Conservation (phyloP, 768 basidiomycete species). For the Boletus speciosus region DNA sequence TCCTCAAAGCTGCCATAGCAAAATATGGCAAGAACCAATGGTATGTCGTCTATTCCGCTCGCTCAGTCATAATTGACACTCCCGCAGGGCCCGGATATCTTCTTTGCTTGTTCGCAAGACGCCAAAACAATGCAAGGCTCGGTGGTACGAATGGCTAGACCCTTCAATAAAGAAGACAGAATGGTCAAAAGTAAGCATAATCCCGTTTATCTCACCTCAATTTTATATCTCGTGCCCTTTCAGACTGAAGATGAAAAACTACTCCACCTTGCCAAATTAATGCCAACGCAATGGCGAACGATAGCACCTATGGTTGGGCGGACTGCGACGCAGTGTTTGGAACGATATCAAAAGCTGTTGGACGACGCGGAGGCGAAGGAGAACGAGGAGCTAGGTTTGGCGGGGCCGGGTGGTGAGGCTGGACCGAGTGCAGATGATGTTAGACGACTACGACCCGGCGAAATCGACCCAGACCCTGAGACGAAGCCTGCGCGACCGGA, state of each 20-base stretch:
- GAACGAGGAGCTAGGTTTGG: constrained; percentile 88
- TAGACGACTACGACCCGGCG: constrained; percentile 84
- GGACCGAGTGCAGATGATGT: constrained; percentile 93
- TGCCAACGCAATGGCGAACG: constrained; percentile 99
- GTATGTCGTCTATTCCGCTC: constrained; percentile 32
- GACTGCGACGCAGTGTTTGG: constrained; percentile 95
- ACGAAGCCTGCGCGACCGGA: constrained; percentile 97
- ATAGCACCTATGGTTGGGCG: constrained; percentile 98
- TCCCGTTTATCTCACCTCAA: neutral
- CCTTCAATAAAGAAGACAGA: constrained; percentile 99
- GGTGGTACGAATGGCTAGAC: constrained; percentile 99
- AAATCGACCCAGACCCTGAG: constrained; percentile 98
- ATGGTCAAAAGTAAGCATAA: constrained; percentile 83
- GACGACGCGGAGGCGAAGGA: constrained; percentile 98
- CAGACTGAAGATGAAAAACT: constrained; percentile 98
- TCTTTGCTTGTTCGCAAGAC: constrained; percentile 97
- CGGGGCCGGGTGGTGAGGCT: constrained; percentile 74
- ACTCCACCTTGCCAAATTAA: constrained; percentile 93
- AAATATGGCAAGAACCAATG: constrained; percentile 98
- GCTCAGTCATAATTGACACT: neutral
- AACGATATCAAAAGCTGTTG: constrained; percentile 95
- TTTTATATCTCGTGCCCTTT: neutral
- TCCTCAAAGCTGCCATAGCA: constrained; percentile 97
- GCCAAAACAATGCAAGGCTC: constrained; percentile 98
- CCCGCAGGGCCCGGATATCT: constrained; percentile 88